These are phyloP conservation scores for Lepidium aucheri DNA, from an alignment of 345 rosid genomes.

Conservation along the genomic window DNA sequence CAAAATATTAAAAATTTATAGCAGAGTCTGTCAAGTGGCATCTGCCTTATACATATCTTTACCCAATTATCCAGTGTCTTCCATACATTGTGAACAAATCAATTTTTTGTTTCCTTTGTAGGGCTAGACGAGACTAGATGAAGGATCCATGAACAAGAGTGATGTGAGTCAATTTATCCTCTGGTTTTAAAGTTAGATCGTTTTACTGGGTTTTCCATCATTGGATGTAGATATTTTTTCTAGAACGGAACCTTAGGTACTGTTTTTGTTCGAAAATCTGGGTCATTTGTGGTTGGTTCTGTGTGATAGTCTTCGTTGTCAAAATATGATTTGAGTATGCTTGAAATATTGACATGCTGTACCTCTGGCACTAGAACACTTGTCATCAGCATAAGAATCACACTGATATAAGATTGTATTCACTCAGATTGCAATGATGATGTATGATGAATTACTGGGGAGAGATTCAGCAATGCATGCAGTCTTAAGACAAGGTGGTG, in stretches of 20 bases:
- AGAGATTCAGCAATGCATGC: slow-evolving; percentile 42
- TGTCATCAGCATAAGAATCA: slow-evolving; percentile 15
- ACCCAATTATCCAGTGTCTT: slow-evolving; percentile 20
- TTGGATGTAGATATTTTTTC: neutral
- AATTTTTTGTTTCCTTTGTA: slow-evolving; percentile 53
- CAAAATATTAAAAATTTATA: neutral
- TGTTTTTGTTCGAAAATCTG: neutral
- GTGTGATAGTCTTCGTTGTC: neutral
- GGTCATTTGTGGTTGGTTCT: slow-evolving; percentile 1
- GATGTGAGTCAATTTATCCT: slow-evolving; percentile 37
- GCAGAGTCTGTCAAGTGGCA: neutral
- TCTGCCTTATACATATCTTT: neutral
- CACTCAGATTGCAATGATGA: slow-evolving; percentile 97
- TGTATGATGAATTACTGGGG: slow-evolving; percentile 78
- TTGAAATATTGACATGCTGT: slow-evolving; percentile 4
- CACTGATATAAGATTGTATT: slow-evolving; percentile 48
- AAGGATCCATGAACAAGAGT: slow-evolving; percentile 50
- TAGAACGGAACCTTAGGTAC: neutral
- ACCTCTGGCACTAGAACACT: slow-evolving; percentile 1
- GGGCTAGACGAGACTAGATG: slow-evolving; percentile 88
- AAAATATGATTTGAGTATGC: neutral
- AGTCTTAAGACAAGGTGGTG: slow-evolving; percentile 50
- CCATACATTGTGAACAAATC: slow-evolving; percentile 30
- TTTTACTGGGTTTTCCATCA: neutral
- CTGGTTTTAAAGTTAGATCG: slow-evolving; percentile 22